Conservation (phyloP, 75 land plant species). For the Pinus tabuliformis region DNA sequence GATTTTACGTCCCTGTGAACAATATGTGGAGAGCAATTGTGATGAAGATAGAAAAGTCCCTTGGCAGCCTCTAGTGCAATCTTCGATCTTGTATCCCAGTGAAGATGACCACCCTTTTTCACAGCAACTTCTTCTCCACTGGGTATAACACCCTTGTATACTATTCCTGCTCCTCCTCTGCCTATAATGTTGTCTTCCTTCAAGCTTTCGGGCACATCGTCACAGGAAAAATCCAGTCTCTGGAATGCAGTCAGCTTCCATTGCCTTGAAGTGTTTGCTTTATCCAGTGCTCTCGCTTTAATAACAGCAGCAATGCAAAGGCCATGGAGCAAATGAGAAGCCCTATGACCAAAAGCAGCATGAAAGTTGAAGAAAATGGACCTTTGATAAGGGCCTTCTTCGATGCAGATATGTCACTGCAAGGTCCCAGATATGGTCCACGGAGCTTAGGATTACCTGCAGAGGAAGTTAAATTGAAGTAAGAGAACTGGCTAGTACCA, state of each 20-base stretch:
- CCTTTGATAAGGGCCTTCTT: slow-evolving; percentile 19
- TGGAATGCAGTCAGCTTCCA: slow-evolving; percentile 90
- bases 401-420: slow-evolving; percentile 23
- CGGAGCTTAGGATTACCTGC: slow-evolving; percentile 81
- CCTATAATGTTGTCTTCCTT: slow-evolving; percentile 83
- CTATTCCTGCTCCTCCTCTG: slow-evolving; percentile 82
- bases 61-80: slow-evolving; percentile 80
- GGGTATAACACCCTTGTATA: slow-evolving; percentile 79
- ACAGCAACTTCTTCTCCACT: slow-evolving; percentile 74
- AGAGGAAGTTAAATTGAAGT: slow-evolving; percentile 73
- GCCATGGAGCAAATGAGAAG: slow-evolving; percentile 63
- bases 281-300: slow-evolving; percentile 53
- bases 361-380: slow-evolving; percentile 41
- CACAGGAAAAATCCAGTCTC: slow-evolving; percentile 66
- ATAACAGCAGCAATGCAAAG: slow-evolving; percentile 58
- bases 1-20: slow-evolving; percentile 89
- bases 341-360: slow-evolving; percentile 58
- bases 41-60: slow-evolving; percentile 87
- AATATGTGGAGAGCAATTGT: slow-evolving; percentile 78
- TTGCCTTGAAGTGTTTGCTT: slow-evolving; percentile 34
- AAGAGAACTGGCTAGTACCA: slow-evolving; percentile 64
- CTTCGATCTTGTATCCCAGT: slow-evolving; percentile 66
- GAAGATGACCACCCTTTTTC: slow-evolving; percentile 67
- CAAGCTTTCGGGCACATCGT: slow-evolving; percentile 60
- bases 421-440: slow-evolving; percentile 64